Evolutionary conservation across 495 filamentous ascomycete species (phyloP).

Genomic region (Chaetomium cochliodes): DNA sequence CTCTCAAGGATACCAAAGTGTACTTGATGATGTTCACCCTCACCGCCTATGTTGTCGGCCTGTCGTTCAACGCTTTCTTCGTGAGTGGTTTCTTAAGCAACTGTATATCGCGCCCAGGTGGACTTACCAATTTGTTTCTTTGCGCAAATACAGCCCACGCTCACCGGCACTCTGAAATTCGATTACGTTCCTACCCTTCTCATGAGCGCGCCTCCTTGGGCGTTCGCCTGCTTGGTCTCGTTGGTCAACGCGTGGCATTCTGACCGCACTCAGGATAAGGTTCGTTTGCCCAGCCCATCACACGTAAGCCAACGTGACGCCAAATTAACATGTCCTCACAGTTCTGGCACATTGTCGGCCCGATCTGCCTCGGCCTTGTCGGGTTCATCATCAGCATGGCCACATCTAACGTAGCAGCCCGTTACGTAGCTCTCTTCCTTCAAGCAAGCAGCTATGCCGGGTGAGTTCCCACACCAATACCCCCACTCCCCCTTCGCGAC

Average conservation of each 20-base stretch:
- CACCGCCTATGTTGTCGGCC: slow-evolving; percentile 41
- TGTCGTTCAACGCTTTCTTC: slow-evolving; percentile 52
- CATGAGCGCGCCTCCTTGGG: slow-evolving; percentile 72
- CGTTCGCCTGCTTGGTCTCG: slow-evolving; percentile 65
- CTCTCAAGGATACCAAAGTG: slow-evolving; percentile 67
- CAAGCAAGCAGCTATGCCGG: slow-evolving; percentile 55
- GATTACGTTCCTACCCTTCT: slow-evolving; percentile 66
- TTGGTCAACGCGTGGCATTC: slow-evolving; percentile 73
- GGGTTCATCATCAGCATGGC: slow-evolving; percentile 73
- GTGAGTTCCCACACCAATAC: no score
- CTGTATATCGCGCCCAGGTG: slow-evolving; percentile 49
- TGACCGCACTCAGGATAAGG: slow-evolving; percentile 64
- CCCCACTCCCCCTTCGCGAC: no score
- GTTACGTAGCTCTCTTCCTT: slow-evolving; percentile 77
- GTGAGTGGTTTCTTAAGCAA: slow-evolving; percentile 41
- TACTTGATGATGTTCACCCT: slow-evolving; percentile 51
- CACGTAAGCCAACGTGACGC: neutral
- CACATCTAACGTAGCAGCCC: slow-evolving; percentile 61
- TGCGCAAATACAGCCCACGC: slow-evolving; percentile 58
- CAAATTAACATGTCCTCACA: slow-evolving; percentile 9
- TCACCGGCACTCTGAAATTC: slow-evolving; percentile 71
- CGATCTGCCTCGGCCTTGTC: slow-evolving; percentile 63
- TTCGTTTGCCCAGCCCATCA: neutral
- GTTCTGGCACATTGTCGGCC: slow-evolving; percentile 70
- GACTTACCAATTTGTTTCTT: slow-evolving; percentile 53